Percentiles rank a stretch among this genome's conserved stretches.
These are phyloP conservation scores for Fusarium siculi DNA, from an alignment of 2,329 filamentous ascomycete species.

Conservation along the genomic window DNA sequence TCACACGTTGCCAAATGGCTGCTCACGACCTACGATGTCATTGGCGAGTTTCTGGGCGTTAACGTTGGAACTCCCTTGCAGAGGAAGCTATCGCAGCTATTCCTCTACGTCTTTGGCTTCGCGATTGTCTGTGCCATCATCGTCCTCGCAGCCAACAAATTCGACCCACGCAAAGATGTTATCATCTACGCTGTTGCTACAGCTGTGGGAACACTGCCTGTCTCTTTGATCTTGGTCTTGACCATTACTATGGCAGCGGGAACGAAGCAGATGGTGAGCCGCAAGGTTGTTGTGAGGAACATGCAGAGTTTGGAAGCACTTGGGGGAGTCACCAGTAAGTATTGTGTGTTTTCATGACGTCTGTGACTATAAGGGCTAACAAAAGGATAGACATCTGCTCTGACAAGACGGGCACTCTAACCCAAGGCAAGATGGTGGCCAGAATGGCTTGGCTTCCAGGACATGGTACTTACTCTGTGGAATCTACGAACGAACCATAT, in stretches of 20 bases:
- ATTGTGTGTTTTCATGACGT: background rate
- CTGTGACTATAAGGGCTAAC: background rate
- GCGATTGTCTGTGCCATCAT: slow-evolving; percentile 38
- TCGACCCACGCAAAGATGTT: slow-evolving; percentile 48
- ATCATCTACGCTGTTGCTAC: slow-evolving; percentile 55
- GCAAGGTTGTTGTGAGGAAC: slow-evolving; percentile 61
- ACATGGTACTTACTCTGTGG: slow-evolving; percentile 45
- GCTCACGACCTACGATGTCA: slow-evolving; percentile 42
- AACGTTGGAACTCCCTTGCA: slow-evolving; percentile 74
- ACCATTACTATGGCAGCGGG: slow-evolving; percentile 68
- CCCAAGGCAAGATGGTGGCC: slow-evolving; percentile 48
- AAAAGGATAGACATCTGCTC: slow-evolving; percentile 45
- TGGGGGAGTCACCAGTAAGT: slow-evolving; percentile 61
- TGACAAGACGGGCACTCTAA: slow-evolving; percentile 51
- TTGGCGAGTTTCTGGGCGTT: slow-evolving; percentile 57
- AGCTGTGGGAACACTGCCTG: slow-evolving; percentile 58
- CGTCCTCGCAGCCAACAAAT: slow-evolving; percentile 39
- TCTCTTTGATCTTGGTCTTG: slow-evolving; percentile 60
- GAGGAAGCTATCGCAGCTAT: slow-evolving; percentile 73
- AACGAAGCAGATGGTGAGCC: slow-evolving; percentile 60
- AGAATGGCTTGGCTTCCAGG: slow-evolving; percentile 48
- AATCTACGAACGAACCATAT: slow-evolving; percentile 44
- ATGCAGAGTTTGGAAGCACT: slow-evolving; percentile 55
- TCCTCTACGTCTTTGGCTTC: slow-evolving; percentile 62
- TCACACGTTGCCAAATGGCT: slow-evolving; percentile 48